phyloP scores from a whole-genome alignment of 768 basidiomycete species.

The Favolaschia claudopus region DNA sequence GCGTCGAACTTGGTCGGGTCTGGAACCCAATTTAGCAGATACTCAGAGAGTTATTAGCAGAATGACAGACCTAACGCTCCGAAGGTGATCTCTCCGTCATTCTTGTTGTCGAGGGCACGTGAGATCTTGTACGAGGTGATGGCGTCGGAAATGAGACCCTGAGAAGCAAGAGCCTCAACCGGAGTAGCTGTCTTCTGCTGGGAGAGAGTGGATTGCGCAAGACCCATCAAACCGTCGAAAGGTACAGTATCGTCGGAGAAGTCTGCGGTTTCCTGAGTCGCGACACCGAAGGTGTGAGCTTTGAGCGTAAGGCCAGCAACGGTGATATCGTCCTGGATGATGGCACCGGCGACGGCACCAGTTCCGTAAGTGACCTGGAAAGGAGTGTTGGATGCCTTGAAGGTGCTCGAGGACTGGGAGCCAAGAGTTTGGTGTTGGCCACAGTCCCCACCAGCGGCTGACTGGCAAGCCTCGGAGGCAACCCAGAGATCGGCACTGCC shows the following conservation, averaged over 20 bases:
- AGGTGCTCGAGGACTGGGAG: conserved; percentile 64
- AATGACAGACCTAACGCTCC: conserved; percentile 47
- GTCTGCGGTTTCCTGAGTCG: conserved; percentile 63
- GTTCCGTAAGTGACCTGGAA: conserved; percentile 77
- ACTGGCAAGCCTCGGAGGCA: conserved; percentile 59
- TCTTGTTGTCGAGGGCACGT: conserved; percentile 70
- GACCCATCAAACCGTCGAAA: conserved; percentile 82
- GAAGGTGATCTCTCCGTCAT: conserved; percentile 85
- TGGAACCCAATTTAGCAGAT: conserved; percentile 51
- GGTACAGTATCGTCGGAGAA: conserved; percentile 58
- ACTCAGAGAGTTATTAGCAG: neutral
- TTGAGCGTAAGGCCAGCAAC: conserved; percentile 68
- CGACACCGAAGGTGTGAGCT: conserved; percentile 74
- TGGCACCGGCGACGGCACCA: conserved; percentile 69
- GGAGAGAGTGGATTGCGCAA: conserved; percentile 77
- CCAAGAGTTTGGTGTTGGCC: conserved; percentile 76
- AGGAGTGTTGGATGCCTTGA: conserved; percentile 54
- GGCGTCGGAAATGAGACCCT: conserved; percentile 63
- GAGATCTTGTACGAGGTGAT: conserved; percentile 85
- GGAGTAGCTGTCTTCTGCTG: conserved; percentile 71
- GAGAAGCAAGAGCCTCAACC: conserved; percentile 69
- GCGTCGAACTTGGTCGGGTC: conserved; percentile 74
- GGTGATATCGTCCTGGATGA: conserved; percentile 67
- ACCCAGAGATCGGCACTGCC: conserved; percentile 78
- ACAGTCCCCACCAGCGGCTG: conserved; percentile 50